These are phyloP conservation scores for Candida glucosophila DNA, from an alignment of 1,139 yeast species.

Conservation along the genomic window DNA sequence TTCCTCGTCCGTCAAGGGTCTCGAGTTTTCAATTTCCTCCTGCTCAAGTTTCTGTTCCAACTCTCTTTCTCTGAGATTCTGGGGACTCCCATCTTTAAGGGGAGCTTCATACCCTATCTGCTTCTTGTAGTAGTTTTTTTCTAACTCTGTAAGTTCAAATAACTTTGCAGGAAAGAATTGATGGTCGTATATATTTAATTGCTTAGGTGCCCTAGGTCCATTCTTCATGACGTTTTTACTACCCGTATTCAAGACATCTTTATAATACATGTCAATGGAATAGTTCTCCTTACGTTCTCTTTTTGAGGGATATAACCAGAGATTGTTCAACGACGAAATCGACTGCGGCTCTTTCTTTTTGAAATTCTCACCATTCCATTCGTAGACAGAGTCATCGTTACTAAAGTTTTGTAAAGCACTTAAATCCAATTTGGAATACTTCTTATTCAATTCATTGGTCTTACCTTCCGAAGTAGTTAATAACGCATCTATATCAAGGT, in stretches of 20 bases:
- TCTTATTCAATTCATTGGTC: constrained; percentile 53
- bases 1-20: constrained; percentile 64
- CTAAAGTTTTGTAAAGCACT: constrained; percentile 72
- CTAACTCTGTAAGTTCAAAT: constrained; percentile 56
- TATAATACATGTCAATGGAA: constrained; percentile 70
- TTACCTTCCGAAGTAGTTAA: constrained; percentile 54
- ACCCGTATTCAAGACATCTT: constrained; percentile 67
- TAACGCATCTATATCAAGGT: constrained; percentile 56
- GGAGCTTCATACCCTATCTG: constrained; percentile 44
- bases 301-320: constrained; percentile 69
- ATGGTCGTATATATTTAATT: constrained; percentile 61
- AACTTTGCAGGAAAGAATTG: constrained; percentile 62
- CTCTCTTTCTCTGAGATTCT: constrained; percentile 35
- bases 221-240: constrained; percentile 37
- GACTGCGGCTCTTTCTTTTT: constrained; percentile 51
- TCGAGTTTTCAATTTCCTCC: constrained; percentile 52
- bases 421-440: constrained; percentile 58
- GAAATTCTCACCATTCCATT: constrained; percentile 81
- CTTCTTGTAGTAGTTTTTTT: constrained; percentile 50
- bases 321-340: constrained; percentile 34
- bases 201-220: constrained; percentile 61
- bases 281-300: constrained; percentile 76
- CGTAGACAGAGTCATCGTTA: constrained; percentile 61
- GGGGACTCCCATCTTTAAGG: constrained; percentile 32
- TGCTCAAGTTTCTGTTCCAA: constrained; percentile 52